Base-by-base conservation (phyloP, 176 grass and related monocot species). In the Juncus effusus region DNA sequence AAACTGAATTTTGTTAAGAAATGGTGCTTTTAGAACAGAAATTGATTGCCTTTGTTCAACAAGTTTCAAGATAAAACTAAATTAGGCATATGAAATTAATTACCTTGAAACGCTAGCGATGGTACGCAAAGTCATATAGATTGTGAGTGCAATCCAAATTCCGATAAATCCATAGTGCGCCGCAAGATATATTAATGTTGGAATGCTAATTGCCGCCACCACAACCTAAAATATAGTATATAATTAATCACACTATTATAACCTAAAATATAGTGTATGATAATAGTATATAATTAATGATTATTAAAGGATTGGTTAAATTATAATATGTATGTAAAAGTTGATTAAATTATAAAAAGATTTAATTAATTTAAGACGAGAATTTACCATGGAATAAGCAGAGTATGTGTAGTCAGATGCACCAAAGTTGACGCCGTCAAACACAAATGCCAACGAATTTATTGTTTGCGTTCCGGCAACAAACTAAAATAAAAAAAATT, bases 351-450 rank as follows among this genome's bases (percentile, higher is more conserved):
- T 62, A 4, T n/a, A 74, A 59, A 0, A 61, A 5, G 14, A 12
- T 69, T 47, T 44, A 47, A 60, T 5, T 4, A 4, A 44, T 58
- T 61, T 13, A 51, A 47, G 39, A 62, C 11, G 40, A 60, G 3
- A 41, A 47, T 47, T 47, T 47, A 71, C 83, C 88, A 91, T 91
- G 28, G 88, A 91, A 79, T 84, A 86, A 3, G 83, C 88, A 15
- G 88, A 5, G 36, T 77, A 91, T 36, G 77, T 63, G 42, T 86
- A 91, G 64, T 91, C 88, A 2, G 88, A 91, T 40, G 88, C 88
- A 7, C 88, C 88, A 51, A 84, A 84, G 52, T 91, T 91, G 75
- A 87, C 7, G 42, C 88, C 84, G 40, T 91, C 84, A 56, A 91
- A 82, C 9, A 91, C 88, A 66, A 91, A 91, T 0, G 88, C 88